Conservation (phyloP, 2,329 filamentous ascomycete genomes). For the Penicillium hordei region DNA sequence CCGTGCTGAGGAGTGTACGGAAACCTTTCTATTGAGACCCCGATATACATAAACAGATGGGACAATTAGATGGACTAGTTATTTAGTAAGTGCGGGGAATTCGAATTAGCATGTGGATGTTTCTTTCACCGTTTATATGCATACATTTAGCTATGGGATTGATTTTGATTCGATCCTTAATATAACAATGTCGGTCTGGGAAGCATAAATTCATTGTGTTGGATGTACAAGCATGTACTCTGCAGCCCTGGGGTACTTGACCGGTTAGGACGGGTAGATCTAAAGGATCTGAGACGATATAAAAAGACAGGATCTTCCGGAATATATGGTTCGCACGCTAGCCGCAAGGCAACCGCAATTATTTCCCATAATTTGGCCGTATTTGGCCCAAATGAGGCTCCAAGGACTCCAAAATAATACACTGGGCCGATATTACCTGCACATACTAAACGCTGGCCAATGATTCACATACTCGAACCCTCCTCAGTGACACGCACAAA, state of each 20-base stretch:
- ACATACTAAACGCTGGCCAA: conserved; percentile 1
- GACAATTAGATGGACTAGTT: not conserved
- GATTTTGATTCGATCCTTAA: not conserved
- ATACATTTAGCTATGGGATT: not conserved
- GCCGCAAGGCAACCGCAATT: conserved; percentile 3
- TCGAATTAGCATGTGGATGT: not conserved
- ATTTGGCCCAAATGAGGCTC: conserved; percentile 4
- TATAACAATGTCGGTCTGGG: not conserved
- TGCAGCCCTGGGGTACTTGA: not conserved
- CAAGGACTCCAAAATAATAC: not conserved
- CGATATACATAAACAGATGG: not conserved
- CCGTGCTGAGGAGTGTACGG: not conserved
- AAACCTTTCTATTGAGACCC: not conserved
- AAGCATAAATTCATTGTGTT: not conserved
- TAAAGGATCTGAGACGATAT: not conserved
- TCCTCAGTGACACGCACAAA: not conserved
- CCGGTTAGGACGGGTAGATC: not conserved
- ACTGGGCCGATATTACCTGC: not conserved
- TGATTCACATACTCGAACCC: not conserved
- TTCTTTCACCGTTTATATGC: not conserved
- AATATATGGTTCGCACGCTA: conserved; percentile 1
- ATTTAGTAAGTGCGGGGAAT: not conserved
- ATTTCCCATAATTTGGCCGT: not conserved
- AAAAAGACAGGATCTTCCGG: not conserved
- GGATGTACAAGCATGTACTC: not conserved